A percentile compares a stretch with the other conserved stretches of the same genome.
These are phyloP conservation scores for Desmodesmus armatus DNA, from an alignment of 139 green algal species.

Conservation along the genomic window DNA sequence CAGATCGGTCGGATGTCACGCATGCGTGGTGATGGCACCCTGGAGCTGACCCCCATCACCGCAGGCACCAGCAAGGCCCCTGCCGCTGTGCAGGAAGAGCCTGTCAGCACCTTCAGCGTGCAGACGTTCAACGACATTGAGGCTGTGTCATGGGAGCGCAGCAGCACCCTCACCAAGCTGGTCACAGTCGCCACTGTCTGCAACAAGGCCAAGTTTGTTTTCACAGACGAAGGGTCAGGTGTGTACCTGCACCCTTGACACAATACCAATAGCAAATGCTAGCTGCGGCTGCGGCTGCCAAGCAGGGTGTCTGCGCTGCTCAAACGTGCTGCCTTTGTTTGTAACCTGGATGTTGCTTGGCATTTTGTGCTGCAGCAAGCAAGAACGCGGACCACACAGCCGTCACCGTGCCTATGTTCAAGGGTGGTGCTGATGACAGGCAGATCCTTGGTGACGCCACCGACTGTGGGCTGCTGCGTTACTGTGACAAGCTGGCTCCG, in stretches of 20 bases:
- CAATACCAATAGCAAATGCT: too few species aligned
- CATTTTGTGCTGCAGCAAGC: neutral
- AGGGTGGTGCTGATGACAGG: slow-evolving; percentile 21
- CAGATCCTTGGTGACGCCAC: slow-evolving; percentile 56
- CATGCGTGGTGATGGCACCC: slow-evolving; percentile 33
- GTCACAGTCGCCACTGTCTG: slow-evolving; percentile 61
- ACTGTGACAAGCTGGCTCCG: slow-evolving; percentile 41
- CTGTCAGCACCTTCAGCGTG: slow-evolving; percentile 43
- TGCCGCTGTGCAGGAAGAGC: neutral
- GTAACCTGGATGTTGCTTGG: too few species aligned
- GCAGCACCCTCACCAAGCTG: slow-evolving; percentile 55
- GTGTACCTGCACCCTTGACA: too few species aligned
- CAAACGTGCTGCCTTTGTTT: too few species aligned
- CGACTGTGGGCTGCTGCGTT: slow-evolving; percentile 56
- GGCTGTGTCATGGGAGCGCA: slow-evolving; percentile 44
- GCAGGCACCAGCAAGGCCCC: neutral
- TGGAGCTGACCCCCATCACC: slow-evolving; percentile 5
- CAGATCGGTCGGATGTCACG: slow-evolving; percentile 17
- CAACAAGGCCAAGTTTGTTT: slow-evolving; percentile 64
- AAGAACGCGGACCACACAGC: neutral
- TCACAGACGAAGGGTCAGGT: slow-evolving; percentile 8
- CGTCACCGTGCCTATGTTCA: slow-evolving; percentile 43
- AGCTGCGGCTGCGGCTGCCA: neutral
- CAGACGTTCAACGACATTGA: slow-evolving; percentile 30
- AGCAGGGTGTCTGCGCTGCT: neutral